Conservation (phyloP, 2,329 filamentous ascomycete species). For the Penicillium sp. region DNA sequence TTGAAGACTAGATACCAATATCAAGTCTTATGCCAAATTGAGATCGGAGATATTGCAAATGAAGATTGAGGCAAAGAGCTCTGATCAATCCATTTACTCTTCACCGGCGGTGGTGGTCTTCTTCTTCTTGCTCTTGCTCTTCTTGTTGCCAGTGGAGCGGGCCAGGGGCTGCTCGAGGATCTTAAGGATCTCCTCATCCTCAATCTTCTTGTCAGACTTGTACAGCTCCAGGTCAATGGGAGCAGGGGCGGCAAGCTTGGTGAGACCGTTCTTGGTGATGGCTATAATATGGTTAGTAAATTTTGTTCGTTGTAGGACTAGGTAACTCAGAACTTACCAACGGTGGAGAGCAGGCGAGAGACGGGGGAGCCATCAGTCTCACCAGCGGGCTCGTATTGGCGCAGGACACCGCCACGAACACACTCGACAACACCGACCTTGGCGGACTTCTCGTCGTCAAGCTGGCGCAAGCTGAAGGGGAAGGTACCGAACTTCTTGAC, state of each 20-base stretch:
- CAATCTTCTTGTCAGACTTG: conserved; percentile 97
- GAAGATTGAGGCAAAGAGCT: conserved; percentile 12
- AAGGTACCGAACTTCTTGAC: conserved; percentile 97
- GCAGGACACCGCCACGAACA: conserved; percentile 86
- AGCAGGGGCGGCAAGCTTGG: conserved; percentile 76
- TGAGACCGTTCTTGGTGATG: conserved; percentile 96
- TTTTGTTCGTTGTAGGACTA: neutral
- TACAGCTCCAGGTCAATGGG: conserved; percentile 75
- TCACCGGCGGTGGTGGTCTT: conserved; percentile 48
- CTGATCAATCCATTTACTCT: conserved; percentile 36
- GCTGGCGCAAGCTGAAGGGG: conserved; percentile 94
- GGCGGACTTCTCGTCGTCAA: conserved; percentile 92
- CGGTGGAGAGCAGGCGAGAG: conserved; percentile 81
- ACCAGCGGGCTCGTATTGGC: conserved; percentile 93
- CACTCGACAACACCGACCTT: conserved; percentile 97
- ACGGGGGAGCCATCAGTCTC: conserved; percentile 88
- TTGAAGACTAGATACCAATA: neutral
- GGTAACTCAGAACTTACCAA: conserved; percentile 65
- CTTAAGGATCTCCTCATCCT: conserved; percentile 91
- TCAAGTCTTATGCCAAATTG: conserved; percentile 7
- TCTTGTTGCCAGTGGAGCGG: conserved; percentile 64
- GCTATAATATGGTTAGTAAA: conserved; percentile 54
- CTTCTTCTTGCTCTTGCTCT: conserved; percentile 92
- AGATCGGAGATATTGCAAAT: conserved; percentile 20
- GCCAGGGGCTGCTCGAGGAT: conserved; percentile 84